Percentiles rank a stretch among this genome's conserved stretches.
These are phyloP conservation scores for Phialocephala subalpina DNA, from an alignment of 2,329 filamentous ascomycete genomes.

Conservation along the genomic window DNA sequence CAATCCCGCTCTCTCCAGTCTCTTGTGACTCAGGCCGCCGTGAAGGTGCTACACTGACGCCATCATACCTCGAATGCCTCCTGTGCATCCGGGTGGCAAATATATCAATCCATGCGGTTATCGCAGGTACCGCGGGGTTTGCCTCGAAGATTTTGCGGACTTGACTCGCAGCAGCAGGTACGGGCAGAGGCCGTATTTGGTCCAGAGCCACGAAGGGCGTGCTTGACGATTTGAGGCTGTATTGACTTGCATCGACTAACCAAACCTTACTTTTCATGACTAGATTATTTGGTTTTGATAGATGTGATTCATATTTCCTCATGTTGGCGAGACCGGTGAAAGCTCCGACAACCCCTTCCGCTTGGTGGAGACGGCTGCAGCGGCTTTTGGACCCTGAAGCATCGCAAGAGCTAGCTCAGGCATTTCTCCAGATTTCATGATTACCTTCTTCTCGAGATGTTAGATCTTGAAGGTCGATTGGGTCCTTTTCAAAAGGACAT, in stretches of 20 bases:
- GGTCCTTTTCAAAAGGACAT: not conserved
- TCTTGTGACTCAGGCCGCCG: conserved; percentile 24
- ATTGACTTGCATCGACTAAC: not conserved
- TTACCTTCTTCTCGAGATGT: not conserved
- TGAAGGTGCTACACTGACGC: conserved; percentile 27
- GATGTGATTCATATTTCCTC: not conserved
- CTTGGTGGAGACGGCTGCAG: not conserved
- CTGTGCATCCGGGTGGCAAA: conserved; percentile 5
- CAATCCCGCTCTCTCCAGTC: not conserved
- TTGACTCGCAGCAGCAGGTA: conserved; percentile 1
- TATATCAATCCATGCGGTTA: not conserved
- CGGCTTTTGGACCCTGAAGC: conserved; percentile 3
- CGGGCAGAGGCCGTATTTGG: not conserved
- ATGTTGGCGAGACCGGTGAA: not conserved
- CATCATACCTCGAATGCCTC: conserved; percentile 21
- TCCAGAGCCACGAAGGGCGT: conserved; percentile 7
- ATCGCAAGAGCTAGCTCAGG: not conserved
- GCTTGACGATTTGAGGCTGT: conserved; percentile 4
- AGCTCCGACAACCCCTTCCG: not conserved
- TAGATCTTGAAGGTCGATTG: not conserved
- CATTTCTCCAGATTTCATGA: not conserved
- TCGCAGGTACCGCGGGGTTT: conserved; percentile 3
- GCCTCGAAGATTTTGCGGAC: not conserved
- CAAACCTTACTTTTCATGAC: no score
- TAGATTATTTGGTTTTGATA: not conserved